Base-by-base conservation (phyloP, 208 protist species). In the Leishmania lainsoni region DNA sequence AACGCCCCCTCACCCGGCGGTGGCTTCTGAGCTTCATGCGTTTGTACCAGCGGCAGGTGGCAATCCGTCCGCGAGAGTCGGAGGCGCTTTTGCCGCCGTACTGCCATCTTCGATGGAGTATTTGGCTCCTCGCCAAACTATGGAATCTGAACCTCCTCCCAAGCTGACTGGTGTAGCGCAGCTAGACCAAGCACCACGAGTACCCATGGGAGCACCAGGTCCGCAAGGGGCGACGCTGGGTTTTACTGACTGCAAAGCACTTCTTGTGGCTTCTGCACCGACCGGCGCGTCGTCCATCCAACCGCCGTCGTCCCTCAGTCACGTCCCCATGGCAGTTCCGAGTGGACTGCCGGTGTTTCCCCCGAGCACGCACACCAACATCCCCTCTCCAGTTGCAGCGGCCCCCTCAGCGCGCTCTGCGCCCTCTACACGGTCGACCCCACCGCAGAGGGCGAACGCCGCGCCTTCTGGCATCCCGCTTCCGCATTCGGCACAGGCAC, bases 401-500 rank as follows among this genome's bases (percentile, higher is more conserved):
- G 39, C 45, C 3, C 12, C 45, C 14, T 54, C 69, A 26, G 48
- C 48, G 45, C 69, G 26, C 26, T 10, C n/a, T 51, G 48, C 66
- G 26, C 39, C 66, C 22, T 71, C 66, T 71, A 42, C 5, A 1
- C 66, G 32, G 8, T 45, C 66, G 39, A 39, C 20, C 26, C 69
- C 69, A 51, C 69, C 9, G 17, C 45, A 73, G 69, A 17, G 69
- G 42, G 45, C 22, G 26, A 45, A 12, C 22, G 69, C 69, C 69
- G 20, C 26, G 26, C 45, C 42, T 58, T 63, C 56, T 49, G 39
- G 26, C 29, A n/a, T 63, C 52, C 73, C 73, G 2, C 42, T 77
- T 16, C 45, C 73, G 1, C 32, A 77, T 65, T 77, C 73, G 20
- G 51, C 73, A 29, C 73, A 63, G 39, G 73, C n/a, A 14, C 73